Evolutionary conservation across 2,329 filamentous ascomycete species (phyloP).

Genomic region (Mollisiaceae sp.): DNA sequence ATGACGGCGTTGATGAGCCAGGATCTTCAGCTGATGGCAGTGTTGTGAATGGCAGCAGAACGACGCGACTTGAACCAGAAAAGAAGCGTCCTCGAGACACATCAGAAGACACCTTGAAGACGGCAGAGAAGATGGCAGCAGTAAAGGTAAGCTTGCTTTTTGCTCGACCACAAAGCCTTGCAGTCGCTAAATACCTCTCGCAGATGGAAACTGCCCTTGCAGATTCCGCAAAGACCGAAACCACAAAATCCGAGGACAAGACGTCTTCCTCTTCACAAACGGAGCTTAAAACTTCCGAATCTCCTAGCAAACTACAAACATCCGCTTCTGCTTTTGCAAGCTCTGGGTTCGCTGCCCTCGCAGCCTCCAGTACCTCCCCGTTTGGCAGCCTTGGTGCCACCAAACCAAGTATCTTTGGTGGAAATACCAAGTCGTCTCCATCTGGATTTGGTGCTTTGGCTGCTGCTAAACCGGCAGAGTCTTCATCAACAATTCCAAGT

Average conservation of each 20-base stretch:
- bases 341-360: slow-evolving; percentile 71
- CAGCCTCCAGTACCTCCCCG: slow-evolving; percentile 64
- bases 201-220: slow-evolving; percentile 18
- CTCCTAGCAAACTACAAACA: slow-evolving; percentile 47
- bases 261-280: slow-evolving; percentile 14
- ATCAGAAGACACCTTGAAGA: slow-evolving; percentile 39
- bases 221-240: slow-evolving; percentile 9
- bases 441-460: slow-evolving; percentile 55
- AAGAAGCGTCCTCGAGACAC: slow-evolving; percentile 67
- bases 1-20: slow-evolving; percentile 44
- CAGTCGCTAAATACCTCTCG: slow-evolving; percentile 19
- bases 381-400: slow-evolving; percentile 62
- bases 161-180: slow-evolving; percentile 1
- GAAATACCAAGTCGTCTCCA: slow-evolving; percentile 40
- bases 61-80: slow-evolving; percentile 60
- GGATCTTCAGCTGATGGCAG: slow-evolving; percentile 49
- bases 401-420: slow-evolving; percentile 57
- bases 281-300: slow-evolving; percentile 18
- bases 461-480: slow-evolving; percentile 40
- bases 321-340: slow-evolving; percentile 68
- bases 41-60: slow-evolving; percentile 42
- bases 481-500: slow-evolving; percentile 41
- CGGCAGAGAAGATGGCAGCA: slow-evolving; percentile 34
- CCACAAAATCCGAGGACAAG: slow-evolving; percentile 16
- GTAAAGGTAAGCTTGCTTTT: slow-evolving; percentile 30